Conservation (phyloP, 345 rosid species). For the Erodium maritimum region DNA sequence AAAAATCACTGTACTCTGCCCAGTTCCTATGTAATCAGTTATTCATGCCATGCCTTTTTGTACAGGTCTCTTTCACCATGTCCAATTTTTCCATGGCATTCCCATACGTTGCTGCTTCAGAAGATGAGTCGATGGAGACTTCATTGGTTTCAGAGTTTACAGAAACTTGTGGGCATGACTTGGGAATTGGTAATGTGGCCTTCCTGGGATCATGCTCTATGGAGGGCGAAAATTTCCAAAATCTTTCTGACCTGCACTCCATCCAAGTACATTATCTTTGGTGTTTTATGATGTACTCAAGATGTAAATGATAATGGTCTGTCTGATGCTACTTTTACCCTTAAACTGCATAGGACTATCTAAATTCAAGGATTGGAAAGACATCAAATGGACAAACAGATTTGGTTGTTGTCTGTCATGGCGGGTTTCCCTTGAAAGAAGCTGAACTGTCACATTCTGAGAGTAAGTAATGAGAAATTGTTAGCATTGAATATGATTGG, state of each 20-base stretch:
- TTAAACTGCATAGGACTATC: conserved; percentile 44
- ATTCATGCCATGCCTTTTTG: conserved; percentile 7
- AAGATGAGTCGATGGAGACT: conserved; percentile 63
- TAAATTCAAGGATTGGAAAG: conserved; percentile 51
- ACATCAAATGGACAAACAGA: conserved; percentile 47
- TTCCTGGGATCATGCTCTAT: conserved; percentile 62
- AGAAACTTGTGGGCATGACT: conserved; percentile 48
- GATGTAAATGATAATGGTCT: neutral
- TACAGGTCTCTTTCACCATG: conserved; percentile 45
- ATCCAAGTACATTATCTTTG: conserved; percentile 35
- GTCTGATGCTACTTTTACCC: conserved; percentile 1
- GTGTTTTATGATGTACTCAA: neutral
- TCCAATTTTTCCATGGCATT: conserved; percentile 91
- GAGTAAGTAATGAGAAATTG: conserved; percentile 20
- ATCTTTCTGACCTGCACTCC: conserved; percentile 46
- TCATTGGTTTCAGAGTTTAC: conserved; percentile 58
- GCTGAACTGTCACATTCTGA: conserved; percentile 36
- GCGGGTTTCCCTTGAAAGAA: conserved; percentile 23
- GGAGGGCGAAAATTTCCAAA: conserved; percentile 48
- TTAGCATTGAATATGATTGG: no score
- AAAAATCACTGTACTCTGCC: no score
- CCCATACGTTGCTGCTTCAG: conserved; percentile 64
- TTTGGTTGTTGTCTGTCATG: conserved; percentile 63
- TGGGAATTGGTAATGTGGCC: conserved; percentile 36
- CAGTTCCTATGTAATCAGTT: no score